Evolutionary conservation across 2,329 filamentous ascomycete species (phyloP).

Genomic region (Epichloe sibirici): DNA sequence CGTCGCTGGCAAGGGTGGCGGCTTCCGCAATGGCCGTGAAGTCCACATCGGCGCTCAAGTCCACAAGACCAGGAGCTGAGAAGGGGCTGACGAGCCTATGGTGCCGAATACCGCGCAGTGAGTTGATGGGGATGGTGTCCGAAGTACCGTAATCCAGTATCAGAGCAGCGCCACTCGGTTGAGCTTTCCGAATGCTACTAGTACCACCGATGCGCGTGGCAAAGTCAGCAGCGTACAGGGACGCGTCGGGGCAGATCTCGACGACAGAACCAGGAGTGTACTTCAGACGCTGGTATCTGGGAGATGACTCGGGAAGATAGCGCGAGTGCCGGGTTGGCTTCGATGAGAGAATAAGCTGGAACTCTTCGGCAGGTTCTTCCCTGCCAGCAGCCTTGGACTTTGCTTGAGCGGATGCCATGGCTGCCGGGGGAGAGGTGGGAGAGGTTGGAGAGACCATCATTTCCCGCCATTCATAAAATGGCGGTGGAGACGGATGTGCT

Average conservation of each 20-base stretch:
- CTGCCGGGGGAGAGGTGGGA: constrained; percentile 25
- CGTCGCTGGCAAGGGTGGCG: constrained; percentile 60
- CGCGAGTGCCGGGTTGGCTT: constrained; percentile 68
- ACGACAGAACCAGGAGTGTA: constrained; percentile 57
- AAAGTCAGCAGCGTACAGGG: constrained; percentile 69
- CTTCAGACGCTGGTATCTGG: constrained; percentile 67
- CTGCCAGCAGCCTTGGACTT: constrained; percentile 34
- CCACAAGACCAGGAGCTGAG: constrained; percentile 65
- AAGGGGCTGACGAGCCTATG: constrained; percentile 74
- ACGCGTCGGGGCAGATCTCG: constrained; percentile 82
- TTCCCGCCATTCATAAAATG: constrained; percentile 59
- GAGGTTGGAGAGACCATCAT: constrained; percentile 60
- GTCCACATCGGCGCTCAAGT: constrained; percentile 87
- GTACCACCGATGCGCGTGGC: constrained; percentile 72
- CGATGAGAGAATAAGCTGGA: constrained; percentile 70
- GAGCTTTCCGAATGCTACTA: constrained; percentile 37
- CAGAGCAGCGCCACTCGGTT: constrained; percentile 73
- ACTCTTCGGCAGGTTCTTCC: constrained; percentile 57
- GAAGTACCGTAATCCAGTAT: constrained; percentile 89
- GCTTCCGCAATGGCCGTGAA: constrained; percentile 78
- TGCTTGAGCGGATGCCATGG: constrained; percentile 40
- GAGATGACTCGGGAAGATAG: constrained; percentile 71
- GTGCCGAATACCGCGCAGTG: constrained; percentile 72
- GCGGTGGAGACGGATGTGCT: neutral
- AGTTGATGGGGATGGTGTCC: constrained; percentile 71